These are phyloP conservation scores for Myriosclerotinia scirpicola DNA, from an alignment of 2,329 filamentous ascomycete species.

Conservation along the genomic window DNA sequence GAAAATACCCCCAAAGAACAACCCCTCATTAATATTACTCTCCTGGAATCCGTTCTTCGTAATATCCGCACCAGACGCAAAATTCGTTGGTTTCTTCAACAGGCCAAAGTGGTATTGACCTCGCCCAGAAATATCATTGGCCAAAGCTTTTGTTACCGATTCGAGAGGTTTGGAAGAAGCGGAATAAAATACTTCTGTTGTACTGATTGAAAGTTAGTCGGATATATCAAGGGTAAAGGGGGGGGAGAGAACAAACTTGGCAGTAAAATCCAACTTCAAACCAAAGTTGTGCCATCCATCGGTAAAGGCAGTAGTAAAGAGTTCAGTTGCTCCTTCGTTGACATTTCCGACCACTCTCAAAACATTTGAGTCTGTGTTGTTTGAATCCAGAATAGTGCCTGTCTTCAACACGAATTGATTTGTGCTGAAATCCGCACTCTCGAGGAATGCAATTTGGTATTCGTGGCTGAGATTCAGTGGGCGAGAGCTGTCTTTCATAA, in stretches of 20 bases:
- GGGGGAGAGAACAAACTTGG: constrained; percentile 47
- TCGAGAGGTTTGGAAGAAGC: constrained; percentile 47
- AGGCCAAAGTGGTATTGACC: constrained; percentile 64
- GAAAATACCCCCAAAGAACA: constrained; percentile 55
- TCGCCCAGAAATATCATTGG: constrained; percentile 55
- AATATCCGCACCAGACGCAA: constrained; percentile 44
- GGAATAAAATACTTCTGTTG: constrained; percentile 59
- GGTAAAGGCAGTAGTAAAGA: constrained; percentile 55
- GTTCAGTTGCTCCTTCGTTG: constrained; percentile 50
- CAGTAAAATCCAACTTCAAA: constrained; percentile 55
- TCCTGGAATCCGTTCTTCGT: constrained; percentile 51
- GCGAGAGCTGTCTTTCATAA: constrained; percentile 52
- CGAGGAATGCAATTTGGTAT: constrained; percentile 40
- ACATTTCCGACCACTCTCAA: constrained; percentile 34
- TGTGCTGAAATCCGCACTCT: constrained; percentile 48
- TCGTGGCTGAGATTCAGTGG: constrained; percentile 56
- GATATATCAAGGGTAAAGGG: not conserved
- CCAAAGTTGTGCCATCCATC: constrained; percentile 63
- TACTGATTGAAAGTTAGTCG: constrained; percentile 43
- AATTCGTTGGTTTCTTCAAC: constrained; percentile 56
- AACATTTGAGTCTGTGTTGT: constrained; percentile 5
- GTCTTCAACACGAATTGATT: constrained; percentile 57
- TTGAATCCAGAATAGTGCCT: constrained; percentile 50
- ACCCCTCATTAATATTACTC: constrained; percentile 51
- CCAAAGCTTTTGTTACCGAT: constrained; percentile 47